A percentile compares a stretch with the other conserved stretches of the same genome.
Conservation (phyloP, 2,329 filamentous ascomycete genomes). For the Ceratocystis smalleyi region DNA sequence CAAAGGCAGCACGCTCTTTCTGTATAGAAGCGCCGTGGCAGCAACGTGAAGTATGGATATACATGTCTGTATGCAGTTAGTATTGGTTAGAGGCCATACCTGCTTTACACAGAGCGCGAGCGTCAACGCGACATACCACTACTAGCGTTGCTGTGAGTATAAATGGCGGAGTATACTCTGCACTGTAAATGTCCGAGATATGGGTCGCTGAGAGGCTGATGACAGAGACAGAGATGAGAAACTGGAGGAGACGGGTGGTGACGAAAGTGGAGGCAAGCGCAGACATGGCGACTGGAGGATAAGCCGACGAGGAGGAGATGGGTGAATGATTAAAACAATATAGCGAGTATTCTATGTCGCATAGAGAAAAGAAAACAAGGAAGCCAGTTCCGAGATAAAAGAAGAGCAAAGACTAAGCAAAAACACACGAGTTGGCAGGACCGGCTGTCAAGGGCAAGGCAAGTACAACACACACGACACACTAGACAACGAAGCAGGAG, state of each 20-base stretch:
- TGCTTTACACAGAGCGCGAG: neutral
- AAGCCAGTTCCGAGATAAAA: conserved; percentile 14
- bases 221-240: conserved; percentile 55
- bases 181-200: conserved; percentile 56
- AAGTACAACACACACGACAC: neutral
- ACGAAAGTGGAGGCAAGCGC: conserved; percentile 68
- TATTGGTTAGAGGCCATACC: no score
- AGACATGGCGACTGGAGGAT: conserved; percentile 31
- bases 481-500: no score
- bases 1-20: conserved; percentile 60
- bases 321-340: neutral
- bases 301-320: neutral
- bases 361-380: conserved; percentile 16
- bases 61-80: conserved; percentile 42
- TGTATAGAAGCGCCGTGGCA: conserved; percentile 68
- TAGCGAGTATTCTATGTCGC: no score
- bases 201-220: conserved; percentile 74
- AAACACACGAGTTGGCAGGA: neutral
- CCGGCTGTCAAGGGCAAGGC: neutral
- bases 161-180: conserved; percentile 48
- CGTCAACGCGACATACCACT: conserved; percentile 44
- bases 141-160: conserved; percentile 65
- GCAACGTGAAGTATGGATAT: conserved; percentile 65
- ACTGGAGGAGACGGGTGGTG: conserved; percentile 53
- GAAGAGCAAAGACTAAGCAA: neutral